Conservation (phyloP, 139 green algal genomes). For the Volvox africanus region DNA sequence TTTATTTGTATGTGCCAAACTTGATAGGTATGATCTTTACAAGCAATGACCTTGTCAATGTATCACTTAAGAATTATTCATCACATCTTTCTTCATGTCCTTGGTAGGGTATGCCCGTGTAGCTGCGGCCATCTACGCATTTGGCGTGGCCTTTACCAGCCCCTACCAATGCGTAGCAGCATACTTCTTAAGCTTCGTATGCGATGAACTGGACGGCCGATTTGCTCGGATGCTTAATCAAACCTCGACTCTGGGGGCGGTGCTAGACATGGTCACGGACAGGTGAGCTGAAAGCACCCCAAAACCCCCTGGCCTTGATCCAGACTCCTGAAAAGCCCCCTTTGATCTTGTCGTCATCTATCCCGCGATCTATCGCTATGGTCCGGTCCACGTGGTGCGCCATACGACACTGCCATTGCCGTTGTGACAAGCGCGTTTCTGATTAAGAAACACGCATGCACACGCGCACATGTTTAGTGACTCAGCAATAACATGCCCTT, state of each 20-base stretch:
- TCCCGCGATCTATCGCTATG: too few relatives aligned
- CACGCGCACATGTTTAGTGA: too few relatives aligned
- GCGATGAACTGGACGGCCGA: slow-evolving; percentile 94
- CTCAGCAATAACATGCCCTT: too few relatives aligned
- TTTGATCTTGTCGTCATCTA: too few relatives aligned
- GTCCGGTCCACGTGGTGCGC: too few relatives aligned
- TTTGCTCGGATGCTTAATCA: slow-evolving; percentile 89
- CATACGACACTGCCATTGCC: too few relatives aligned
- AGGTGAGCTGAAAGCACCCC: slow-evolving; percentile 49
- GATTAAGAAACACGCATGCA: too few relatives aligned
- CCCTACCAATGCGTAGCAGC: slow-evolving; percentile 67
- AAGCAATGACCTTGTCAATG: too few relatives aligned
- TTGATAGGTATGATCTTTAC: slow-evolving; percentile 79
- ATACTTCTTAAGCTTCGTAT: slow-evolving; percentile 91
- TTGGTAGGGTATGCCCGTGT: slow-evolving; percentile 88
- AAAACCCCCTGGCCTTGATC: too few relatives aligned
- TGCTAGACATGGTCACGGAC: slow-evolving; percentile 99
- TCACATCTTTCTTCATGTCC: background rate
- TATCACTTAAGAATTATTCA: background rate
- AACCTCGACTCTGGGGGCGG: slow-evolving; percentile 87
- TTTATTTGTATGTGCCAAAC: slow-evolving; percentile 89
- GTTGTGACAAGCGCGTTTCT: too few relatives aligned
- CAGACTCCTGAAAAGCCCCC: too few relatives aligned
- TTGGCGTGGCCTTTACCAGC: slow-evolving; percentile 71
- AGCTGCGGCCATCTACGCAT: slow-evolving; percentile 74